Evolutionary conservation across 1,139 yeast species (phyloP), one percentile per base, ranked within the genome.

Genomic region (Diutina neorugosa): DNA sequence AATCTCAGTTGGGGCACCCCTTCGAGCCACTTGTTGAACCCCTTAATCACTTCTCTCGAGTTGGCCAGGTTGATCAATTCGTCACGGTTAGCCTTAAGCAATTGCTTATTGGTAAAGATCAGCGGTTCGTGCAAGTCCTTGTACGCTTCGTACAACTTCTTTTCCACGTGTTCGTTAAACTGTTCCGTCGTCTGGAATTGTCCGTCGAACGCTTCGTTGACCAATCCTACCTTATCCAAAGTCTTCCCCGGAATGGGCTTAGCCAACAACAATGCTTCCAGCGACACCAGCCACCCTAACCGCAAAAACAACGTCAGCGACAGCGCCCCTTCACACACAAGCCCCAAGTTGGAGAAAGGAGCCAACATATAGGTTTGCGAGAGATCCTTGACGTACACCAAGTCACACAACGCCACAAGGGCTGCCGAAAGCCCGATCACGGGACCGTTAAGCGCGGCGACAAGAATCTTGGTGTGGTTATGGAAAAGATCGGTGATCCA

Each of bases 361-460:
- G 85, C 76, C 63, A 84, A 75, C 56, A 86, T 59, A 65, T 73
- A 86, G 53, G 84, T 78, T 55, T 80, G 72, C 44, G 64, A 61
- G 55, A 79, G 82, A 58, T 84, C 81, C 60, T 72, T 77, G 21
- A 85, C 86, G 62, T 86, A 87, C 37, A 89, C 74, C 60, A 89
- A 75, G 66, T 89, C 97, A 65, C 88, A 82, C 56, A 86, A 71
- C 23, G 86, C 80, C 31, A 88, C 84, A 53, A 89, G 68, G 0
- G 91, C 90, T 3, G 94, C 82, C 48, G 83, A 71, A 57, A 89
- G 75, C 0, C 97, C 97, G 58, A 89, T 79, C 12, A 82, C 96
- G 0, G 96, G 96, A 1, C 97, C 96, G 62, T 89, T 89, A 56
- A 89, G 73, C 12, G 93, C 91, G 44, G 82, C 81, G 25, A 84